Percentiles rank a stretch among this genome's conserved stretches.
These are phyloP conservation scores for Conringia planisiliqua DNA, from an alignment of 345 rosid species.

Conservation along the genomic window DNA sequence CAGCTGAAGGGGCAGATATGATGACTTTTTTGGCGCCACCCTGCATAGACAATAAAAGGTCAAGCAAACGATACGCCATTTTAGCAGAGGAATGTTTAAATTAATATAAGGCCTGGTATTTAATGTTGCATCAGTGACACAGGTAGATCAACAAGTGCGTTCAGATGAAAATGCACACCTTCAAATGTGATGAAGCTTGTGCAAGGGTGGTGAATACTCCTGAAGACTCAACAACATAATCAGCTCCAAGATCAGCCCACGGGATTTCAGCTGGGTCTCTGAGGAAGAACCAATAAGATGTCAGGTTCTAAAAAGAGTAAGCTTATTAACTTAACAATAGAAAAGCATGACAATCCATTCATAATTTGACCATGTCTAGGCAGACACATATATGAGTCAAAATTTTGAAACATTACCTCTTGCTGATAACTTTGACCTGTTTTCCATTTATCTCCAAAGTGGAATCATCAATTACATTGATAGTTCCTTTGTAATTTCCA, in stretches of 20 bases:
- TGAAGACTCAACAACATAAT: slow-evolving; percentile 88
- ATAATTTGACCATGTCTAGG: neutral
- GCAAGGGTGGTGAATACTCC: slow-evolving; percentile 83
- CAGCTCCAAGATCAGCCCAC: slow-evolving; percentile 91
- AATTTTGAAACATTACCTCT: slow-evolving; percentile 47
- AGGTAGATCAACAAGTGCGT: neutral
- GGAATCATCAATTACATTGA: slow-evolving; percentile 73
- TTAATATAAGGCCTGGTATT: neutral
- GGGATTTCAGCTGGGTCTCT: slow-evolving; percentile 95
- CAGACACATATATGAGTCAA: neutral
- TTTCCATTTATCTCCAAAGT: slow-evolving; percentile 89
- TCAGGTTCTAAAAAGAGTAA: slow-evolving; percentile 1
- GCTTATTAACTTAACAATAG: neutral
- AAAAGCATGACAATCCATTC: neutral
- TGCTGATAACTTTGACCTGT: slow-evolving; percentile 59
- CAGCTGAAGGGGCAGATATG: slow-evolving; percentile 96
- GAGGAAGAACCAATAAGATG: slow-evolving; percentile 20
- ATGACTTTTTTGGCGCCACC: slow-evolving; percentile 94
- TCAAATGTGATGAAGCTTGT: slow-evolving; percentile 76
- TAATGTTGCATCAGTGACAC: neutral
- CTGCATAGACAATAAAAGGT: slow-evolving; percentile 37
- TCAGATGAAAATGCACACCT: slow-evolving; percentile 43
- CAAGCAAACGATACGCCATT: neutral
- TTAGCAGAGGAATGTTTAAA: neutral
- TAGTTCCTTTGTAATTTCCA: slow-evolving; percentile 68